Evolutionary conservation across 306 rosid species (phyloP), one percentile per base, ranked within the genome.

Genomic region (Trichosanthes cucumerina): DNA sequence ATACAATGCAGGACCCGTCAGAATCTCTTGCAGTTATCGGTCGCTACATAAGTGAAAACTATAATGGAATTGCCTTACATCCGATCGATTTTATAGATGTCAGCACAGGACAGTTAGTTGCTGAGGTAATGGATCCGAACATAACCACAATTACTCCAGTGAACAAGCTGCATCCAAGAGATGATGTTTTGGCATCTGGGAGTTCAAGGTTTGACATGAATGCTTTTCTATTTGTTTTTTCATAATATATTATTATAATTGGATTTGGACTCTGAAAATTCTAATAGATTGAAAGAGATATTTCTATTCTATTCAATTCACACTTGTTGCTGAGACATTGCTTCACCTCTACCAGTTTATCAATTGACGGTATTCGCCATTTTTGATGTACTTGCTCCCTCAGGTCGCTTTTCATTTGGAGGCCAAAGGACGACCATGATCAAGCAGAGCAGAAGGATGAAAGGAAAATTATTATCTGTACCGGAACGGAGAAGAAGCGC

Each of bases 91-190:
- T 94, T 83, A 92, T 94, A 56, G 98, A 94, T 79, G 83, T 77
- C 44, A 92, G 93, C 79, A 89, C 95, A 5, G 98, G 98, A 31
- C 94, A 90, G 80, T 79, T 94, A 86, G 84, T 94, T 59, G 96
- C 98, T 38, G 97, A 94, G 88, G 92, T 94, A 49, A 92, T 90
- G 92, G 98, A 94, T 82, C 95, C 96, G 16, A 90, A 94, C 86
- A 92, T 94, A 79, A 90, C 92, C 77, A 92, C 98, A 62, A 94
- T 92, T 81, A 89, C 85, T 85, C 92, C 98, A 1, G 98, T 92
- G 78, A 94, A 92, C 86, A 94, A 94, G 91, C 75, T 92, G 74
- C 98, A 94, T 88, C 98, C 96, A 24, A 88, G 84, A 0, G 95
- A 92, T 23, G 97, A 94, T 84, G 91, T 92, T 79, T 82, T 94